Base-by-base conservation (phyloP, 352 stramenopile species). In the Phytophthora hibernalis region DNA sequence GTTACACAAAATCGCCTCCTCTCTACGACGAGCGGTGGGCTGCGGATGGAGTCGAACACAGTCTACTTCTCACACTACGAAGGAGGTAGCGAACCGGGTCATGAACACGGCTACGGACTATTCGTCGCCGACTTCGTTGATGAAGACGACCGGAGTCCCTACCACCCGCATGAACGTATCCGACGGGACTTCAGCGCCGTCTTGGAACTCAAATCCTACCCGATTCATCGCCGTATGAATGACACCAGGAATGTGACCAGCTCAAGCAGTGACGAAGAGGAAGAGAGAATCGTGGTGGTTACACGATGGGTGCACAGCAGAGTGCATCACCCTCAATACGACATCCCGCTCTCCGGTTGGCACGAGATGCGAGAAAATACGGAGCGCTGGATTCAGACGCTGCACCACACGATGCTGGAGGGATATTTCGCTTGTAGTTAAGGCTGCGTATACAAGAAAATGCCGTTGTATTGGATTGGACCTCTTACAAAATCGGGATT, bases 91-190 rank as follows among this genome's bases (percentile, higher is more conserved):
- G 44, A 63, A 33, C 20, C 43, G 0, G 55, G 69, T 35, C 48
- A 68, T 15, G 65, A 68, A 42, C 21, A 54, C 0, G 66, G 61
- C 30, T 64, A 67, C 11, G 74, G 61, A 10, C 53, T 82, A 11
- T 61, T 86, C 33, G 70, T 80, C 13, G 61, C 68, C 10, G 72
- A 82, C 57, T 83, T 70, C 16, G 56, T 86, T 13, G 70, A 82
- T 37, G 43, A 71, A 24, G 77, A 86, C 49, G 72, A 81, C 5
- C 65, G 79, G 31, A 60, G 72, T 31, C 72, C 77, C 5, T 86
- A 86, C 50, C 42, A 72, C 5, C 59, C 77, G 0, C 35, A 65
- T n/a, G 55, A 77, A 20, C 77, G 77, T 10, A 63, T 78, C n/a
- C 68, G 77, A 1, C 66, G 74, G 20, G 77, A 86, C 47, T 68